These are phyloP conservation scores for Chlamydomonas schloesseri DNA, from an alignment of 139 green algal genomes.

Conservation along the genomic window DNA sequence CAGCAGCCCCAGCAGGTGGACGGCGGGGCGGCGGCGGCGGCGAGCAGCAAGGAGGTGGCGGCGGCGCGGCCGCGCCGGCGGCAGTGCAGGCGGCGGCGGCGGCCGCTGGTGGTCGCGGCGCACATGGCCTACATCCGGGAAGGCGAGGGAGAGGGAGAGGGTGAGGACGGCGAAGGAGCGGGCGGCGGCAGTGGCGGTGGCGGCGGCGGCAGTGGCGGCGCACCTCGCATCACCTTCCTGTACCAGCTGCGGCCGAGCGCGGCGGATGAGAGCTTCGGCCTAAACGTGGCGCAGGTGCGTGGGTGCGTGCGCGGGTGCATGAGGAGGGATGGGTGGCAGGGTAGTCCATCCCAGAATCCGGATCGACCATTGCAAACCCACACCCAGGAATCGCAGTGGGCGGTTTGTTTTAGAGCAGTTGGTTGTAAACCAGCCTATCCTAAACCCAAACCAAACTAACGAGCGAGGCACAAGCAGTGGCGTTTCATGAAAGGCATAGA, in stretches of 20 bases:
- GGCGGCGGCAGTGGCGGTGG: background rate
- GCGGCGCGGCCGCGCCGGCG: background rate
- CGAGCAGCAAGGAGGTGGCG: too few relatives aligned
- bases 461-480: too few relatives aligned
- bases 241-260: conserved; percentile 85
- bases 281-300: conserved; percentile 89
- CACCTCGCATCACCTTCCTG: conserved; percentile 83
- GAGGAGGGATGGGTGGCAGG: too few relatives aligned
- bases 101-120: conserved; percentile 29
- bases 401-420: too few relatives aligned
- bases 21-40: too few relatives aligned
- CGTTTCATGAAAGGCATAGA: too few relatives aligned
- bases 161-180: background rate
- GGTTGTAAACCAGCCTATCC: too few relatives aligned
- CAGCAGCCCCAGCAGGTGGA: too few relatives aligned
- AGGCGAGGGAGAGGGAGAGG: background rate
- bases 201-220: background rate
- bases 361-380: background rate
- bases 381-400: background rate
- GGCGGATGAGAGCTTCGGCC: conserved; percentile 84
- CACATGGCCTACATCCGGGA: conserved; percentile 72
- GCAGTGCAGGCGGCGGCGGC: background rate
- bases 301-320: too few relatives aligned
- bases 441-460: background rate
- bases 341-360: background rate